phyloP scores from a whole-genome alignment of 495 filamentous ascomycete genomes.

The Cercophora samala region DNA sequence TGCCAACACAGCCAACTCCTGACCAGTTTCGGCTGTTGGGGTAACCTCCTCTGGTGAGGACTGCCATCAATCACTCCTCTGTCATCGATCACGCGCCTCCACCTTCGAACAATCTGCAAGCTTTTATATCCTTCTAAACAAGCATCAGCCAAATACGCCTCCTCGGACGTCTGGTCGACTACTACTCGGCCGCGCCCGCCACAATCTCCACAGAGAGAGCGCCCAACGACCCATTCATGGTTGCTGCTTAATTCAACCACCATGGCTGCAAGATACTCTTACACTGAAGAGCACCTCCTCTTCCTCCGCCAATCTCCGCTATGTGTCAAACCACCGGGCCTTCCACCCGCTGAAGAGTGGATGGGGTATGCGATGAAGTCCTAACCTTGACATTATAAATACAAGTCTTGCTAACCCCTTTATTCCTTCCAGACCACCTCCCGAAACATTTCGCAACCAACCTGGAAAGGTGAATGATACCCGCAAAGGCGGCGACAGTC shows the following conservation, averaged over 20 bases:
- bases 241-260: constrained; percentile 29
- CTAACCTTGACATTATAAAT: not conserved
- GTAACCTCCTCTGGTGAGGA: not conserved
- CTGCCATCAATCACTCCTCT: not conserved
- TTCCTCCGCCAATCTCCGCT: constrained; percentile 77
- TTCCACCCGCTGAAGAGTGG: constrained; percentile 94
- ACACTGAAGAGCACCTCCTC: constrained; percentile 67
- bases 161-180: not conserved
- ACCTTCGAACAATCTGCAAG: not conserved
- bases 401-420: constrained; percentile 8
- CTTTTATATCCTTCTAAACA: not conserved
- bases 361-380: constrained; percentile 67
- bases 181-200: not conserved
- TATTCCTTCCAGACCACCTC: constrained; percentile 34
- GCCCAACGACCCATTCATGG: constrained; percentile 16
- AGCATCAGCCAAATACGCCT: not conserved
- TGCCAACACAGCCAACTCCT: not conserved
- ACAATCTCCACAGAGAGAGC: not conserved
- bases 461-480: constrained; percentile 39
- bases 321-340: constrained; percentile 70
- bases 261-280: constrained; percentile 61
- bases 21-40: not conserved
- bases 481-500: constrained; percentile 40
- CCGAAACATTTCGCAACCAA: constrained; percentile 44
- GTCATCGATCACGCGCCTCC: not conserved